Evolutionary conservation across 2,329 filamentous ascomycete species (phyloP), one percentile per base, ranked within the genome.

Genomic region (Trichoderma aggressivum): DNA sequence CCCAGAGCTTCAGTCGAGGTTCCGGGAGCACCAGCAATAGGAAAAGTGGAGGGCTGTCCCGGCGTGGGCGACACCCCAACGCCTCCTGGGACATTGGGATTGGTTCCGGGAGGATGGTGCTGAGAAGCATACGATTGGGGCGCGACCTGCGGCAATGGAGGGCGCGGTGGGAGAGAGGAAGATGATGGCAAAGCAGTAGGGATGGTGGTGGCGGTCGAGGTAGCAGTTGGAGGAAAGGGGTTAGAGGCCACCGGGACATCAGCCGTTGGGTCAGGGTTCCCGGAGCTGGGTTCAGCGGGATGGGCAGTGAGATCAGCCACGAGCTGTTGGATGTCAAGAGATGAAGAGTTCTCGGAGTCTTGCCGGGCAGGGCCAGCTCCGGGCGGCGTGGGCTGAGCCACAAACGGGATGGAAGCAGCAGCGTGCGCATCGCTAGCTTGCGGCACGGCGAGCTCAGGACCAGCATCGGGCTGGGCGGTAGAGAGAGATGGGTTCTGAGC

Each of bases 161-260:
- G 84, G 75, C 83, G 82, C 70, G 84, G 79, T 75, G 85, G 86
- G 72, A 88, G 80, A 76, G 85, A 81, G 73, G 84, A 78, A 50
- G 82, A 77, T 36, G 79, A 77, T 74, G 79, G 79, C 74, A 82
- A 74, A 47, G 79, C 78, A 74, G 80, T 76, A 32, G 79, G 77
- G 74, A 80, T 75, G 67, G 79, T 73, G 70, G 62, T 55, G 24
- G 62, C 18, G 28, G n/a, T 34, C 16, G 62, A 39, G 53, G 26
- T 58, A 26, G 34, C 36, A 14, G 63, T 30, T 28, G 63, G 34
- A 53, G 76, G 73, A 72, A 78, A 73, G 75, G 80, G 71, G 77
- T 79, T 71, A 75, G 77, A 75, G 68, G 75, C 74, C 70, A 75
- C 73, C 66, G 73, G 76, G 60, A 71, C 74, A 71, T 78, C 78